Evolutionary conservation across 257 asterid species (phyloP).

Genomic region (Nicotiana paniculata): DNA sequence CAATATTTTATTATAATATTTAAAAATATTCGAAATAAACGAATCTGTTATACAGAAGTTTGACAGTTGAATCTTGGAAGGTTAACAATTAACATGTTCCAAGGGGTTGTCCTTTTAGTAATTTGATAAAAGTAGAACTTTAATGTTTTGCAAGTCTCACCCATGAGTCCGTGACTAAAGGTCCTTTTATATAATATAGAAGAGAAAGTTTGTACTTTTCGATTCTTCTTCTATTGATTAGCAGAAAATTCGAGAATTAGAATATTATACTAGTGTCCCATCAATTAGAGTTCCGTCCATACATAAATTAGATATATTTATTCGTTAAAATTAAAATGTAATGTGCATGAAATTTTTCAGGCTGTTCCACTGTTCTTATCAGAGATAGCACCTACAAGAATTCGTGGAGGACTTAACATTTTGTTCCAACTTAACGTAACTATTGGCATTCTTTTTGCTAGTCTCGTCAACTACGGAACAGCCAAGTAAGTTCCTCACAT

Average conservation of each 20-base stretch:
- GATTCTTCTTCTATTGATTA: neutral
- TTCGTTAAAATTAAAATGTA: neutral
- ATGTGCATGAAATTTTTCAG: conserved; percentile 28
- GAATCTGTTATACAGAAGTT: too few species aligned
- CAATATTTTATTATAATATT: too few species aligned
- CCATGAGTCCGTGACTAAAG: neutral
- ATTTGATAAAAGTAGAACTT: neutral
- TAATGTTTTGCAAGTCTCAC: neutral
- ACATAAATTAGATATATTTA: neutral
- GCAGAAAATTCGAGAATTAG: too few species aligned
- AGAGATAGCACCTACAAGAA: conserved; percentile 91
- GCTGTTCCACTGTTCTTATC: conserved; percentile 86
- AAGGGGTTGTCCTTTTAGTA: neutral
- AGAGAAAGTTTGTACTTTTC: neutral
- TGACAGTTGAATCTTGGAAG: neutral
- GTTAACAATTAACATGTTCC: neutral
- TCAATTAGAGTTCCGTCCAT: too few species aligned
- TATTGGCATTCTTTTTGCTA: conserved; percentile 80
- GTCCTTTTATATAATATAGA: neutral
- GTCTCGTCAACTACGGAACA: conserved; percentile 77
- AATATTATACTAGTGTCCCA: too few species aligned
- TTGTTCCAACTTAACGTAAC: conserved; percentile 82
- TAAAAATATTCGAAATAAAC: too few species aligned
- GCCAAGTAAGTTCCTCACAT: conserved; percentile 34
- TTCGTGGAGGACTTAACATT: conserved; percentile 93